phyloP scores from a whole-genome alignment of 345 rosid species.

The Salix koriyanagi region DNA sequence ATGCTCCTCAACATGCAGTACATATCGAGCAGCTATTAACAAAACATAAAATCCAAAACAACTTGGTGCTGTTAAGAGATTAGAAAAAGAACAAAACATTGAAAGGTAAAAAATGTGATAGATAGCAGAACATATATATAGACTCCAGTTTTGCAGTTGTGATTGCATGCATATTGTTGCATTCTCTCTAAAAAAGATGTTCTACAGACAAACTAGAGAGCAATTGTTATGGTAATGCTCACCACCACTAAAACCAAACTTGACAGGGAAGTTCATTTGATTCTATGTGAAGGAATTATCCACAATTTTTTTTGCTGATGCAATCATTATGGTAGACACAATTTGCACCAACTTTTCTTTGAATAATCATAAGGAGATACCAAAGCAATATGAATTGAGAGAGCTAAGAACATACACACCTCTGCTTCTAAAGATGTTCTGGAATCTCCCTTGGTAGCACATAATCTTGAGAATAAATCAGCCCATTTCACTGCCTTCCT shows the following conservation, averaged over 20 bases:
- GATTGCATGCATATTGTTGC: background rate
- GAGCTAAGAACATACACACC: conserved; percentile 40
- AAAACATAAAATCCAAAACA: background rate
- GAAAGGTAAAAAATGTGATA: background rate
- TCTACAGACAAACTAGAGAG: background rate
- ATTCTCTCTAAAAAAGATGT: background rate
- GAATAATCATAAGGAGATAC: background rate
- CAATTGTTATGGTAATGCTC: background rate
- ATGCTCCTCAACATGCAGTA: conserved; percentile 2
- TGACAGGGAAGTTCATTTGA: background rate
- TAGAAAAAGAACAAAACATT: background rate
- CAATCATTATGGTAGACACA: background rate
- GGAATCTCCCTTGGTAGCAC: conserved; percentile 76
- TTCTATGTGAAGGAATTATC: background rate
- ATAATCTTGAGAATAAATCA: conserved; percentile 64
- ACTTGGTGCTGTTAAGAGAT: background rate
- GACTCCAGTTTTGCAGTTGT: background rate
- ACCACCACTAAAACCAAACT: background rate
- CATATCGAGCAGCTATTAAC: background rate
- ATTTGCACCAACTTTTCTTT: background rate
- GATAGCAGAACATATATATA: background rate
- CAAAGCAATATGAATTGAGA: background rate
- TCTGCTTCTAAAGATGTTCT: conserved; percentile 94
- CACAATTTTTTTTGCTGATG: background rate
- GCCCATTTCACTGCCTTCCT: conserved; percentile 99